Conservation (phyloP, 306 rosid genomes). For the Glycine latifolia region DNA sequence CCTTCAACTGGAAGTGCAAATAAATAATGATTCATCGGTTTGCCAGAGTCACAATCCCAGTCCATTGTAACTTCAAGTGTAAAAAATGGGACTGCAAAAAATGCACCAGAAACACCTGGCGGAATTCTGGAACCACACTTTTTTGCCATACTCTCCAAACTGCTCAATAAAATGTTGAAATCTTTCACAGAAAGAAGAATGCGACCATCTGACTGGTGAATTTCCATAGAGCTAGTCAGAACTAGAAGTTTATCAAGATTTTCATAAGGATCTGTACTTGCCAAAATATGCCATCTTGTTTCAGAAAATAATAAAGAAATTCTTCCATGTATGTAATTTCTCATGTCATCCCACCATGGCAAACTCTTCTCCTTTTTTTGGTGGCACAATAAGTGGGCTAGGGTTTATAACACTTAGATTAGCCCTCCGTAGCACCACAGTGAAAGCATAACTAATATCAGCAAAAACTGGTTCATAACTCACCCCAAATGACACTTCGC, state of each 20-base stretch:
- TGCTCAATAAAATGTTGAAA: conserved; percentile 72
- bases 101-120: conserved; percentile 59
- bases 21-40: conserved; percentile 81
- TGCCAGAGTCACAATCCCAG: conserved; percentile 93
- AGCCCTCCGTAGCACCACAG: conserved; percentile 96
- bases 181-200: conserved; percentile 63
- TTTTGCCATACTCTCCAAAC: conserved; percentile 85
- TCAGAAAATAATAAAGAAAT: conserved; percentile 68
- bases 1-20: conserved; percentile 87
- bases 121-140: conserved; percentile 72
- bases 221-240: conserved; percentile 68
- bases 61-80: conserved; percentile 82
- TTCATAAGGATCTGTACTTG: conserved; percentile 91
- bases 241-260: conserved; percentile 81
- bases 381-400: conserved; percentile 65
- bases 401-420: conserved; percentile 75
- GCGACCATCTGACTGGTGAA: conserved; percentile 91
- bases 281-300: conserved; percentile 69
- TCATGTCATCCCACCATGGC: conserved; percentile 99
- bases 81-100: conserved; percentile 75
- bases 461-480: conserved; percentile 93
- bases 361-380: conserved; percentile 88
- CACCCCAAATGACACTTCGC: conserved; percentile 84
- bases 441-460: conserved; percentile 89
- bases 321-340: conserved; percentile 91